Conservation (phyloP, 352 stramenopile genomes). For the Globisporangium spinosum region DNA sequence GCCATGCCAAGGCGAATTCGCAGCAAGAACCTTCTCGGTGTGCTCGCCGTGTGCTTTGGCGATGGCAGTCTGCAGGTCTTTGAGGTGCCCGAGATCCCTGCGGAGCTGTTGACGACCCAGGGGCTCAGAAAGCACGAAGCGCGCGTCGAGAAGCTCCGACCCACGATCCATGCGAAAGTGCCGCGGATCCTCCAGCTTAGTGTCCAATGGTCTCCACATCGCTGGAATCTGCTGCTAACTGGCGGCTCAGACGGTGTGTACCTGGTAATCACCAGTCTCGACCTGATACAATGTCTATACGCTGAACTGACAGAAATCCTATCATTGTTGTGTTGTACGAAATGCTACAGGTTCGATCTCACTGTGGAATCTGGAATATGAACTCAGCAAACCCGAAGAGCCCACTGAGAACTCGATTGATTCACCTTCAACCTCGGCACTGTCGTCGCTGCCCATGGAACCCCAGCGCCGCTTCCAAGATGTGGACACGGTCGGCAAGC, state of each 20-base stretch:
- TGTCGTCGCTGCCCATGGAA: conserved; percentile 34
- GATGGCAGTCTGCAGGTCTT: conserved; percentile 75
- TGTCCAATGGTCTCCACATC: conserved; percentile 68
- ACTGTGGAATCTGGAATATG: conserved; percentile 69
- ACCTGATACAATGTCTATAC: not conserved
- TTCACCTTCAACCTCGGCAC: not conserved
- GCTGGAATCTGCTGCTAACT: conserved; percentile 73
- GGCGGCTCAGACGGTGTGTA: conserved; percentile 69
- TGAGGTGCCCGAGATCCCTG: conserved; percentile 44
- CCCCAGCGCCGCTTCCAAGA: conserved; percentile 79
- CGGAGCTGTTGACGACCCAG: conserved; percentile 30
- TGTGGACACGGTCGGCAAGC: conserved; percentile 76
- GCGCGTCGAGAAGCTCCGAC: conserved; percentile 43
- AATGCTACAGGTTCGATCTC: conserved; percentile 52
- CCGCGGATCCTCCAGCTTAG: conserved; percentile 58
- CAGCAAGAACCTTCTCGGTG: conserved; percentile 36
- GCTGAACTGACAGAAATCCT: not conserved
- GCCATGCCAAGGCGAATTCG: conserved; percentile 30
- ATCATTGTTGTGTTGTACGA: not conserved
- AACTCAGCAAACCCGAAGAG: conserved; percentile 9
- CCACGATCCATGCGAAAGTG: conserved; percentile 42
- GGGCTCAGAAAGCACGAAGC: conserved; percentile 1
- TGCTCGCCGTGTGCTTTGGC: conserved; percentile 71
- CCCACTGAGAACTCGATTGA: not conserved
- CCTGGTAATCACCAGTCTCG: not conserved